Base-by-base conservation (phyloP, 257 asterid genomes). In the Rubia yunnanensis region DNA sequence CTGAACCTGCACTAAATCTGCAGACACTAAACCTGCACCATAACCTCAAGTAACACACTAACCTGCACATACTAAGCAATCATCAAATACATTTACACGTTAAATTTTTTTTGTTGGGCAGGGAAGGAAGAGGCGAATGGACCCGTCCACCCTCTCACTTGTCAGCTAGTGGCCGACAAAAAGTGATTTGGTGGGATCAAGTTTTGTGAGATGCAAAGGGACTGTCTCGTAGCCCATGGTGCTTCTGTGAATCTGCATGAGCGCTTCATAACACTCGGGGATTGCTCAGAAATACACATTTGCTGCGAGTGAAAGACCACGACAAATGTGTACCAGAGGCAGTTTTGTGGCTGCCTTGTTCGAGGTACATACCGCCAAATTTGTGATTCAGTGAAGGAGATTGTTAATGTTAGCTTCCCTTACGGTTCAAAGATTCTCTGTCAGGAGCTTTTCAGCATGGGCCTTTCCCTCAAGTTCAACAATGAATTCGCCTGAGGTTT, bases 161-260 rank as follows among this genome's bases (percentile, higher is more conserved):
- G 96, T 2, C 99, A 92, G 81, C 99, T 96, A 5, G 97, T 92
- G 57, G 95, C 88, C 0, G 97, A 92, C 81, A 75, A 96, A 71
- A 92, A 89, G 74, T 88, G 97, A 0, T 87, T 92, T 28, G 98
- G 97, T 5, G 99, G 97, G 1, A 80, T 92, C 31, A 92, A 92
- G 39, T 89, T 92, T 22, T 95, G 98, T 0, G 98, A 92, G 78
- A 92, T 89, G 96, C 95, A 92, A 50, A 81, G 98, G 0, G 98
- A 89, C 69, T 92, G 98, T 65, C 91, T 87, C 6, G 85, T 87
- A 36, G 98, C 97, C 39, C 97, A 92, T 5, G 98, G 97, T 10
- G 97, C 98, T 53, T 83, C 97, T 4, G 84, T 88, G 20, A 92
- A 87, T 70, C 77, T 92, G 39, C 95, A 89, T 27, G 98, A 92